Conservation (phyloP, 169 alveolate species). For the Plasmodium falciparum region DNA sequence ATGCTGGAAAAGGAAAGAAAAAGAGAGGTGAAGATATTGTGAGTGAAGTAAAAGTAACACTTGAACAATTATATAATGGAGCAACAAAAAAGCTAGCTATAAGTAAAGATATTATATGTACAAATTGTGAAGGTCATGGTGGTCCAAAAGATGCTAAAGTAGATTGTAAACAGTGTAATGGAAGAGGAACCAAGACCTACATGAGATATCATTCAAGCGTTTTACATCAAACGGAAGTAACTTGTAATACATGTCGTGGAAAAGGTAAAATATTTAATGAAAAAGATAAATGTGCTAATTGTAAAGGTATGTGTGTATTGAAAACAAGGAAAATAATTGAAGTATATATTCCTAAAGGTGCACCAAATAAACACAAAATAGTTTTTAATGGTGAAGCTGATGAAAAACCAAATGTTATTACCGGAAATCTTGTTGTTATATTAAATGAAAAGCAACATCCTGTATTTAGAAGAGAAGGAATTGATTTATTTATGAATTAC, state of each 20-base stretch:
- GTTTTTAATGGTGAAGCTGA: conserved; percentile 97
- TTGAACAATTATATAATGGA: conserved; percentile 98
- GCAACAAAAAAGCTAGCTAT: conserved; percentile 94
- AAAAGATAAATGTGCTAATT: conserved; percentile 92
- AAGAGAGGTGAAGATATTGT: conserved; percentile 93
- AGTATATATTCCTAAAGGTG: conserved; percentile 96
- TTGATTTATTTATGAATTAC: conserved; percentile 94
- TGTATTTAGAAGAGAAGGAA: conserved; percentile 94
- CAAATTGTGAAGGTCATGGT: conserved; percentile 97
- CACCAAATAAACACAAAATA: conserved; percentile 95
- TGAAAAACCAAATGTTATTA: conserved; percentile 94
- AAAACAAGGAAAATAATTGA: conserved; percentile 94
- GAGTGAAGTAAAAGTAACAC: conserved; percentile 92
- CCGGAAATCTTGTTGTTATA: conserved; percentile 94
- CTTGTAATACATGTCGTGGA: conserved; percentile 94
- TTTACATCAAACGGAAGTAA: conserved; percentile 93
- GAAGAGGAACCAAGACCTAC: conserved; percentile 93
- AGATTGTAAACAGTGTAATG: conserved; percentile 96
- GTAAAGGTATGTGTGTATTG: conserved; percentile 92
- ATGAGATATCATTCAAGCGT: conserved; percentile 93
- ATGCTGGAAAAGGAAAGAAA: conserved; percentile 95
- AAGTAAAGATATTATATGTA: conserved; percentile 94
- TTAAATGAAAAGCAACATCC: conserved; percentile 91
- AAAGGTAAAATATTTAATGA: conserved; percentile 92
- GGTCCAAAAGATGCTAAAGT: conserved; percentile 95